Base-by-base conservation (phyloP, 1,284 basidiomycete species). In the Flammula alnicola region DNA sequence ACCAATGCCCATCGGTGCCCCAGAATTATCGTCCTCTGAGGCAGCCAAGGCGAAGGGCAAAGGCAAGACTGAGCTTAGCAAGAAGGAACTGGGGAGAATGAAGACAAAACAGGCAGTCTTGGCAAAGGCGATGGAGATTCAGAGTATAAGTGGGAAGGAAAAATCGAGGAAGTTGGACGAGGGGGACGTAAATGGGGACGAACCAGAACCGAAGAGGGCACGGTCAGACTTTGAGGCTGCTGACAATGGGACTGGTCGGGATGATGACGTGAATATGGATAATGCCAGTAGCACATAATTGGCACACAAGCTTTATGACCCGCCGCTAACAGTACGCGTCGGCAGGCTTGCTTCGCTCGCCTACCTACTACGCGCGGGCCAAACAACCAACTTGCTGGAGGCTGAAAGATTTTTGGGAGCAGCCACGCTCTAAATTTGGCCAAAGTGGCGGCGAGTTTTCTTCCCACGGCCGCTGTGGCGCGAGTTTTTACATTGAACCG, bases 31-130 rank as follows among this genome's bases (percentile, higher is more conserved):
- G 5, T 51, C 57, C 25, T 59, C 55, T 16, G 57, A 55, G 41
- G 57, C 54, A 23, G 58, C 56, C 3, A 56, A 55, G 51, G 57
- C 47, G 25, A 55, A 48, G 26, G 52, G 51, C 30, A 50, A 53
- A 23, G 51, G 50, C 12, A 53, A 47, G 48, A 41, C 49, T 30
- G 51, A 55, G 45, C 51, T 54, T 56, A 68, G 52, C 47, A 71
- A 76, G 60, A 77, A 76, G 56, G 73, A 74, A 19, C 64, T 77
- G 3, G 81, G 80, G 19, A 68, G 79, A 30, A 62, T 80, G 51
- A 82, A 79, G 63, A 75, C 73, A 46, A 83, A 80, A 58, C 62
- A 67, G 46, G 71, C 69, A 0, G 70, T 77, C 3, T 45, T 63
- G 44, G 67, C 68, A 36, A 72, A 69, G 46, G 62, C 61, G 19